Evolutionary conservation across 2,329 filamentous ascomycete species (phyloP), one percentile per base, ranked within the genome.

Genomic region (Penicillium verrucosum): DNA sequence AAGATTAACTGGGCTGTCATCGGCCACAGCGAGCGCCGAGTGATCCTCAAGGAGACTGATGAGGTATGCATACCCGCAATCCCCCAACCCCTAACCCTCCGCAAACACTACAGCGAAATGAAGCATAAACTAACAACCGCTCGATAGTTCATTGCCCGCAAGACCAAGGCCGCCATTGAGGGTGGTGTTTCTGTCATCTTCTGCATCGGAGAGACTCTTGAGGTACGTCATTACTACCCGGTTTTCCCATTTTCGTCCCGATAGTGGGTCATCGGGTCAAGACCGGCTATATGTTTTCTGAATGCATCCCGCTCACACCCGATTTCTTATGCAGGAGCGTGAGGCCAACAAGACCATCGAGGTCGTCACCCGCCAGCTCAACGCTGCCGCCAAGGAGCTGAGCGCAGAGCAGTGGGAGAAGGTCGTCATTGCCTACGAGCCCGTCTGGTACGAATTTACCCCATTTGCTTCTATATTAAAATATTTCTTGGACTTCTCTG

Each of bases 351-450:
- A 90, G 82, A 97, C 93, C 63, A 88, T 95, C 71, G 85, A 90
- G 16, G 74, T 78, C 37, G 76, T 78, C 46, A 94, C 89, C 68
- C 80, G 79, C 65, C 94, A 99, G 83, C 85, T 99, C 69, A 84
- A 86, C 63, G 92, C 92, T 64, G 90, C 93, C 64, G 85, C 85
- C 55, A 87, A 92, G 75, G 77, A 80, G 69, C 73, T 81, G 60
- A 73, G 67, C 65, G 82, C 89, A 81, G 80, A 85, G 69, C 90
- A 96, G 81, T 99, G 94, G 94, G 85, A 82, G 72, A 94, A 94
- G 82, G 85, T 99, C 64, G 94, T 99, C 75, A 85, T 99, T 71
- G 94, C 94, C 72, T 99, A 99, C 80, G 94, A 99, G 85, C 94
- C 94, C 72, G 95, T 99, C 82, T 99, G 94, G 93, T 92, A 86